Percentiles rank a stretch among this genome's conserved stretches.
Conservation (phyloP, 768 basidiomycete genomes). For the Inosperma sp. region DNA sequence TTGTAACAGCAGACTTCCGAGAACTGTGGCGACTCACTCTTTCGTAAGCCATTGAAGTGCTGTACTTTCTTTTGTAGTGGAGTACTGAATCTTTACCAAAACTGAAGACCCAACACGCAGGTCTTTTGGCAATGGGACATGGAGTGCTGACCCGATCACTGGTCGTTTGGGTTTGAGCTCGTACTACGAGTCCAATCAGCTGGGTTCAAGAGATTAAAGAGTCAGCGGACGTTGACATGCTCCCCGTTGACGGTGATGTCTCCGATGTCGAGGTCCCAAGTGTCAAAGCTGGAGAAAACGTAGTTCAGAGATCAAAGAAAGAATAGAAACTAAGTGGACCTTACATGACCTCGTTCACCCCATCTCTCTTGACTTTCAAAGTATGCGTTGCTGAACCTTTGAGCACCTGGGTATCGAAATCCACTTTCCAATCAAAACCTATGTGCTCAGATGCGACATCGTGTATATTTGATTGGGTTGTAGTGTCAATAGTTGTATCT, state of each 20-base stretch:
- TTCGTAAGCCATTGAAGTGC: constrained; percentile 88
- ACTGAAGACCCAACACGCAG: constrained; percentile 44
- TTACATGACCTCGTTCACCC: constrained; percentile 57
- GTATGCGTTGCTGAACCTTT: constrained; percentile 62
- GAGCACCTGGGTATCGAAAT: constrained; percentile 61
- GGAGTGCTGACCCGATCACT: constrained; percentile 76
- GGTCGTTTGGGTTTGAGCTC: constrained; percentile 52
- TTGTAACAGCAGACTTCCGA: neutral
- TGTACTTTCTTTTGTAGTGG: constrained; percentile 67
- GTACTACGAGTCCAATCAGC: constrained; percentile 37
- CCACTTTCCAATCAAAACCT: constrained; percentile 71
- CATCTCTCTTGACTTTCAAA: constrained; percentile 49
- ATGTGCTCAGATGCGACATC: constrained; percentile 64
- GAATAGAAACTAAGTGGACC: neutral
- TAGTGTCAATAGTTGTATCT: constrained; percentile 45
- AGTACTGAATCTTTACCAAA: constrained; percentile 57
- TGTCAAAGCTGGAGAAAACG: constrained; percentile 57
- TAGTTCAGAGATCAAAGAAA: neutral
- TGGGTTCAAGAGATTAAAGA: neutral
- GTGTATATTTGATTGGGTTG: constrained; percentile 78
- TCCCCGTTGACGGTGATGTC: constrained; percentile 50
- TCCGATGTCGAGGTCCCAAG: constrained; percentile 59
- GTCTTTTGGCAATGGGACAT: constrained; percentile 46
- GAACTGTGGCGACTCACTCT: constrained; percentile 43
- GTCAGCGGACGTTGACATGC: constrained; percentile 41